phyloP scores from a whole-genome alignment of 2,329 filamentous ascomycete species.

The Coniochaeta ligniaria region DNA sequence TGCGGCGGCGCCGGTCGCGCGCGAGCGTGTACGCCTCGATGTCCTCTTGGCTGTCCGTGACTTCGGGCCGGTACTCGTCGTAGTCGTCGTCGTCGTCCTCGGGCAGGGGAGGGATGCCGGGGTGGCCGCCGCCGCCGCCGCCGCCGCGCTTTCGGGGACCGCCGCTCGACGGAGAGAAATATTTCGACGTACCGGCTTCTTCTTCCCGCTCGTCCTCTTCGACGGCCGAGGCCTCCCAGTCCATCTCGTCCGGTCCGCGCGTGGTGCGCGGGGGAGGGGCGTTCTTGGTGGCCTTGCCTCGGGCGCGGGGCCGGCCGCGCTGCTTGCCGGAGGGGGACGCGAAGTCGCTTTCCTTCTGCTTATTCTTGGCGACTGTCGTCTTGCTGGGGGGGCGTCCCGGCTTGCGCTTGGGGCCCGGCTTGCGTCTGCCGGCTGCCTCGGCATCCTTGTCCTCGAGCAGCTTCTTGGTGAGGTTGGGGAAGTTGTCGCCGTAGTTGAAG shows the following conservation, averaged over 20 bases:
- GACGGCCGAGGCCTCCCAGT: background rate
- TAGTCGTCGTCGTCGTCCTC: constrained; percentile 14
- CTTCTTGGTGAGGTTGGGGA: constrained; percentile 53
- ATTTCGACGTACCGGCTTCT: constrained; percentile 2
- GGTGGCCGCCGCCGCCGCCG: no score
- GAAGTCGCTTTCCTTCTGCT: background rate
- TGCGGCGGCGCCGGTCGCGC: background rate
- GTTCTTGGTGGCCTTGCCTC: background rate
- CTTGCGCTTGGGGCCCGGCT: background rate
- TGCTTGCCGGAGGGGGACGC: background rate
- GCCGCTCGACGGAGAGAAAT: background rate
- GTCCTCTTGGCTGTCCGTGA: constrained; percentile 6
- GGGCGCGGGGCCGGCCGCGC: background rate
- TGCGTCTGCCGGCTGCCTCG: background rate
- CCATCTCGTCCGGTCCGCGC: background rate
- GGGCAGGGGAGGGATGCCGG: background rate
- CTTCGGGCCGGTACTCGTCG: constrained; percentile 9
- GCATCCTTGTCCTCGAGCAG: constrained; percentile 29
- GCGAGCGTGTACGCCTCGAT: constrained; percentile 1
- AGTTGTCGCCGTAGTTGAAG: constrained; percentile 72
- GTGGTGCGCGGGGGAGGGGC: background rate
- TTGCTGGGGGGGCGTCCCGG: constrained; percentile 4
- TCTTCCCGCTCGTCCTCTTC: constrained; percentile 8
- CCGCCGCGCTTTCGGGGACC: background rate
- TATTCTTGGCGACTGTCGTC: background rate